Percentiles rank a stretch among this genome's conserved stretches.
These are phyloP conservation scores for Epichloe elymi DNA, from an alignment of 2,329 filamentous ascomycete genomes.

Conservation along the genomic window DNA sequence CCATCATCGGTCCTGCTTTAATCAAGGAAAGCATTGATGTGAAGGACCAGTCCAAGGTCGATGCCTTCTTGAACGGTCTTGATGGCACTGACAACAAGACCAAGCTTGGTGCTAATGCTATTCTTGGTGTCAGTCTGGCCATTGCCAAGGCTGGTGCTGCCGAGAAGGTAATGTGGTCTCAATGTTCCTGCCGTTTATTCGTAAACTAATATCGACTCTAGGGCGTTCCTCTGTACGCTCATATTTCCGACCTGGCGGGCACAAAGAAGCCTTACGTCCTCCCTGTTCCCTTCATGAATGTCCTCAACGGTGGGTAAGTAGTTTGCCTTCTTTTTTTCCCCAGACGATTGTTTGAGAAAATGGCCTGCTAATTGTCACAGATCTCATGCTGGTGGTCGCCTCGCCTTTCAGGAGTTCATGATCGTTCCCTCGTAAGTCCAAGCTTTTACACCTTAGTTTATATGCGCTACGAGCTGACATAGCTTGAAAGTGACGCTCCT, in stretches of 20 bases:
- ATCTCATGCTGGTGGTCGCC: constrained; percentile 92
- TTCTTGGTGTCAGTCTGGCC: constrained; percentile 73
- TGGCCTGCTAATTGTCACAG: constrained; percentile 23
- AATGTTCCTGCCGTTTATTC: too few species aligned
- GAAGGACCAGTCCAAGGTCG: constrained; percentile 74
- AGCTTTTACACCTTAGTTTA: not conserved
- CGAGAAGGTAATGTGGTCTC: constrained; percentile 49
- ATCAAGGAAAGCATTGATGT: constrained; percentile 75
- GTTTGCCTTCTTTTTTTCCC: not conserved
- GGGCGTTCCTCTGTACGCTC: constrained; percentile 74
- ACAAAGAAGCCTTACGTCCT: constrained; percentile 89
- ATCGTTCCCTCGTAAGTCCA: constrained; percentile 64
- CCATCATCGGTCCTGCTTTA: constrained; percentile 63
- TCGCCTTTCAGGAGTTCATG: constrained; percentile 96
- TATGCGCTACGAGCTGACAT: constrained; percentile 6
- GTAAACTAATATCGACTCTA: constrained; percentile 13
- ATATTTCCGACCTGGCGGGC: constrained; percentile 75
- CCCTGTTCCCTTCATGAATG: constrained; percentile 87
- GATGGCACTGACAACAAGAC: constrained; percentile 79
- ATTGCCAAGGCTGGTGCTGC: constrained; percentile 81
- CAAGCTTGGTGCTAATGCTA: constrained; percentile 79
- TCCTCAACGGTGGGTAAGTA: constrained; percentile 61
- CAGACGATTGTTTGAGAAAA: not conserved
- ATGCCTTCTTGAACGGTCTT: constrained; percentile 74
- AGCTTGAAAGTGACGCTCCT: constrained; percentile 51